Percentiles rank a stretch among this genome's conserved stretches.
Evolutionary conservation across 2,329 filamentous ascomycete species (phyloP).

Genomic region (Sclerotinia trifoliorum): DNA sequence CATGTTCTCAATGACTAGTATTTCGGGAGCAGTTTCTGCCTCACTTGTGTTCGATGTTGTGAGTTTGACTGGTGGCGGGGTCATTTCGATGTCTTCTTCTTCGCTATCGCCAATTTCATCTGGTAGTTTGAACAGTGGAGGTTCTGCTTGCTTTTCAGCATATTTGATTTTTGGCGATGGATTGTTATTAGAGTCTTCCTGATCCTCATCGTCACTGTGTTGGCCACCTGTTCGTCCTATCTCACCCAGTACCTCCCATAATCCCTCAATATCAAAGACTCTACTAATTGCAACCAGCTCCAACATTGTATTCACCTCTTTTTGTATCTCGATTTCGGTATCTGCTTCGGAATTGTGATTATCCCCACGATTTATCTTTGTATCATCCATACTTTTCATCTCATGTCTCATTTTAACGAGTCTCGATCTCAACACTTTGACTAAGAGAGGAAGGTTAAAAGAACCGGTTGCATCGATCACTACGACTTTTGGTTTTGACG

Average conservation of each 20-base stretch:
- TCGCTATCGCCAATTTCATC: slow-evolving; percentile 41
- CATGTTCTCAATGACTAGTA: slow-evolving; percentile 57
- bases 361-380: not conserved
- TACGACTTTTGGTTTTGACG: slow-evolving; percentile 27
- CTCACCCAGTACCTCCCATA: slow-evolving; percentile 57
- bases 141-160: not conserved
- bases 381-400: not conserved
- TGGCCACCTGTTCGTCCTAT: slow-evolving; percentile 33
- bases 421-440: slow-evolving; percentile 32
- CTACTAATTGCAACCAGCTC: slow-evolving; percentile 54
- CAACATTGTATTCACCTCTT: slow-evolving; percentile 39
- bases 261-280: slow-evolving; percentile 58
- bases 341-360: not conserved
- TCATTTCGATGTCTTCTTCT: slow-evolving; percentile 8
- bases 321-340: slow-evolving; percentile 20
- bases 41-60: not conserved
- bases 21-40: slow-evolving; percentile 36
- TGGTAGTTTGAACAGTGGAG: not conserved
- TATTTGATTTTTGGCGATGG: not conserved
- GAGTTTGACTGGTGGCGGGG: not conserved
- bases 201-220: not conserved
- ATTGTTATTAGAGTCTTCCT: not conserved
- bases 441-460: slow-evolving; percentile 35
- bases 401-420: slow-evolving; percentile 14
- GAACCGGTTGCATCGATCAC: slow-evolving; percentile 39